A percentile compares a stretch with the other conserved stretches of the same genome.
Evolutionary conservation across 345 rosid genomes (phyloP).

Genomic region (Garcia nutans): DNA sequence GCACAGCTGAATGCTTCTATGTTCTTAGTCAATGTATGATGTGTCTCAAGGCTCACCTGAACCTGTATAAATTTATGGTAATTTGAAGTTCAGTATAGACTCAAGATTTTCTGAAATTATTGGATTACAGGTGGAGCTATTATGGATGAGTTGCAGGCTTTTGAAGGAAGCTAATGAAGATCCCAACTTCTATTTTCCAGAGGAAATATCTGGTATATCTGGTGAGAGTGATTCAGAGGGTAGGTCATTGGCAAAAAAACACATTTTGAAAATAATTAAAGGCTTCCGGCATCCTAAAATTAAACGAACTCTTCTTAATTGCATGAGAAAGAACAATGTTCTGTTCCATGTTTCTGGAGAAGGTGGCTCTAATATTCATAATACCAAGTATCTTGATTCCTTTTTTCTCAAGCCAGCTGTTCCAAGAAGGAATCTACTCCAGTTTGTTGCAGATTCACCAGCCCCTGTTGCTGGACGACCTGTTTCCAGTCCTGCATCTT

Average conservation of each 20-base stretch:
- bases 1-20: not conserved
- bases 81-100: not conserved
- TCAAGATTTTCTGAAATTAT: slow-evolving; percentile 18
- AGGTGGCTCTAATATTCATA: slow-evolving; percentile 37
- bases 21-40: not conserved
- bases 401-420: slow-evolving; percentile 30
- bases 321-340: slow-evolving; percentile 50
- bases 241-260: slow-evolving; percentile 32
- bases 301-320: slow-evolving; percentile 49
- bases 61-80: not conserved
- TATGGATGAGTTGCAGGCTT: slow-evolving; percentile 59
- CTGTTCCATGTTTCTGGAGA: slow-evolving; percentile 37
- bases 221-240: slow-evolving; percentile 25
- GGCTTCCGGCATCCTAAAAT: slow-evolving; percentile 39
- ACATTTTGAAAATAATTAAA: slow-evolving; percentile 41
- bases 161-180: slow-evolving; percentile 51
- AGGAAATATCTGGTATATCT: slow-evolving; percentile 26
- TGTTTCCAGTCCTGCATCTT: slow-evolving; percentile 25
- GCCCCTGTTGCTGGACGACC: slow-evolving; percentile 27
- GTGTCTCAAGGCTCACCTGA: not conserved
- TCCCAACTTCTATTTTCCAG: slow-evolving; percentile 42
- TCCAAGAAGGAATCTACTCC: slow-evolving; percentile 32
- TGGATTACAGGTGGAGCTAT: slow-evolving; percentile 54
- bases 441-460: slow-evolving; percentile 36
- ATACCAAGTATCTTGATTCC: slow-evolving; percentile 30